Base-by-base conservation (phyloP, 768 basidiomycete species). In the Boletellus emodensis region DNA sequence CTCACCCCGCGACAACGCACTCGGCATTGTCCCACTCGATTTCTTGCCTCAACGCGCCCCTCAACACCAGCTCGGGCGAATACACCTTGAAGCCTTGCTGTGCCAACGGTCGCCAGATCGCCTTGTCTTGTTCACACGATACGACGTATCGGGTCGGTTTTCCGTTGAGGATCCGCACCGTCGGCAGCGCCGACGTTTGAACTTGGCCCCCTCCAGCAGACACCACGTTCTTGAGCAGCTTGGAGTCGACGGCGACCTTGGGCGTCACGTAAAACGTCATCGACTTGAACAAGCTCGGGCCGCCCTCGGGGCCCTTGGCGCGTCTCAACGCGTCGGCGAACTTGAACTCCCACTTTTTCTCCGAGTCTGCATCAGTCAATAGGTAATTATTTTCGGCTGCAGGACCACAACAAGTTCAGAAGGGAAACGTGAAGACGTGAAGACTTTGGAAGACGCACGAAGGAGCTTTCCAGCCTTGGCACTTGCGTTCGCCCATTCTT, bases 211-310 rank as follows among this genome's bases (percentile, higher is more conserved):
- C 90, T 54, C 80, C 78, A 0, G 85, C 81, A 6, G 71, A 67
- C 5, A 93, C 74, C 6, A 94, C 82, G 41, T 80, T 81, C 70
- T 81, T 85, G 48, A 94, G 67, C 33, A 89, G 61, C 57, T 80
- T 80, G 38, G 66, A 61, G 42, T 84, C 82, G 2, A 85, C 71
- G 0, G 73, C 61, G 1, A 90, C 82, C 52, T 77, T 82, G 0
- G 78, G 75, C 0, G 90, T 93, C 44, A 91, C 67, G 56, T 90
- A 93, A 68, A 94, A 90, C 0, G 75, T 80, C 65, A 78, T 79
- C 15, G 79, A 79, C 3, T 74, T 70, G 51, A 94, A 81, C 0
- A 93, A 62, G 51, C 75, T 80, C 5, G 56, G 13, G 8, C 80
- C 80, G 14, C 71, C 62, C 13, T 68, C 65, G 24, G 72, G 37